phyloP scores from a whole-genome alignment of 768 basidiomycete genomes.

The Pleurotus tuber-regium region DNA sequence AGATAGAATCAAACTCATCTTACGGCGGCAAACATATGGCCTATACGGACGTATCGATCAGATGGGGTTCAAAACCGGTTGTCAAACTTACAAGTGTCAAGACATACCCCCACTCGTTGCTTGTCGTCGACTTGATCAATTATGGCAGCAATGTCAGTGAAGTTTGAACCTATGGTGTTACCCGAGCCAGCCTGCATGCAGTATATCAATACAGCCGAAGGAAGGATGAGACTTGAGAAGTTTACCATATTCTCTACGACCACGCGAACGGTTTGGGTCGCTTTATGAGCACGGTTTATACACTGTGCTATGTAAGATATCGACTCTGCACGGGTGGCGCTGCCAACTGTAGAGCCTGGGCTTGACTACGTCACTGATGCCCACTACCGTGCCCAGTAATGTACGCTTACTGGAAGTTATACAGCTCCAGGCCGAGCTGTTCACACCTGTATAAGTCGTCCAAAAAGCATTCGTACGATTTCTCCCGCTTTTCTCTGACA shows the following conservation, averaged over 20 bases:
- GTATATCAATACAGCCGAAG: background rate
- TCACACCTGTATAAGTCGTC: conserved; percentile 83
- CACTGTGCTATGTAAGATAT: conserved; percentile 65
- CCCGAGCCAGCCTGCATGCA: conserved; percentile 66
- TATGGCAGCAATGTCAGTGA: conserved; percentile 65
- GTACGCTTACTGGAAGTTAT: conserved; percentile 79
- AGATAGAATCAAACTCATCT: conserved; percentile 16
- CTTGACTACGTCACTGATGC: conserved; percentile 24
- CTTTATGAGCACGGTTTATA: conserved; percentile 69
- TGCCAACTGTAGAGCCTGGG: conserved; percentile 83
- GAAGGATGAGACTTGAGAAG: conserved; percentile 6
- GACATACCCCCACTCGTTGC: conserved; percentile 72
- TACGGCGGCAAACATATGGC: conserved; percentile 79
- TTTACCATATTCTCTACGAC: conserved; percentile 89
- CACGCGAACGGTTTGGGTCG: conserved; percentile 52
- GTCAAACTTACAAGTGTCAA: conserved; percentile 70
- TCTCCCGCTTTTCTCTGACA: conserved; percentile 61
- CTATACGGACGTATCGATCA: conserved; percentile 28
- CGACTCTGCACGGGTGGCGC: conserved; percentile 56
- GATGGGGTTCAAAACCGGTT: background rate
- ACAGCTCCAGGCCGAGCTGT: conserved; percentile 65
- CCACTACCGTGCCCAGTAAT: background rate
- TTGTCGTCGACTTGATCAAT: conserved; percentile 74
- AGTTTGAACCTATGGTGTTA: conserved; percentile 73
- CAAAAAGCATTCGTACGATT: conserved; percentile 76